Evolutionary conservation across 1,284 basidiomycete genomes (phyloP), one percentile per base, ranked within the genome.

Genomic region (Fomitiporia mediterranea): DNA sequence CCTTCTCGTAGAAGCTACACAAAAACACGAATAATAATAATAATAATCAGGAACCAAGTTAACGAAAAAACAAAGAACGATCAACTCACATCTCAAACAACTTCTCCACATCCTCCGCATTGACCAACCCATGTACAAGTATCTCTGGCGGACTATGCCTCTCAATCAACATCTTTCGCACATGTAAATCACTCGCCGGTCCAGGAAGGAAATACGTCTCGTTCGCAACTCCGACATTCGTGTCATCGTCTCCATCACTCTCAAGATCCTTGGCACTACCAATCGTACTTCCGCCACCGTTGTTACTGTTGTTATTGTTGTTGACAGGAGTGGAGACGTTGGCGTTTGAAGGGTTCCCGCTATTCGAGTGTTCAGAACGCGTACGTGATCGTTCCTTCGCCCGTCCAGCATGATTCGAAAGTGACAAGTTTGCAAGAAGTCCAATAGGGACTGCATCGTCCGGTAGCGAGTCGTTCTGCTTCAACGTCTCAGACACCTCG

Each of bases 61-160:
- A 56, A 2, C 40, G 39, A 21, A 17, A 32, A 47, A 43, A 40
- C 56, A 53, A 51, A 21, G 13, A 39, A 35, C 6, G 15, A 37
- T 7, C 0, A 19, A 78, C 88, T 39, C 65, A 92, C 86, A 94
- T 91, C 52, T 89, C 78, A 64, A 94, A 94, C 23, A 94, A 70
- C 61, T 84, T 85, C 55, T 92, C 84, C 6, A 92, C 89, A 63
- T 94, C 91, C 51, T 83, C 81, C 0, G 86, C 82, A 1, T 84
- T 84, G 44, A 94, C 87, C 35, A 93, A 72, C 15, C 88, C 89
- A 61, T 90, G 86, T 0, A 91, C 81, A 47, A 94, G 67, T 56
- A 94, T 91, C 66, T 93, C 89, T 0, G 91, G 91, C 0, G 87
- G 86, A 64, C 80, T 84, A 62, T 91, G 85, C 57, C 82, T 81